These are phyloP conservation scores for Tubosaeta sp. DNA, from an alignment of 768 basidiomycete species.

Conservation along the genomic window DNA sequence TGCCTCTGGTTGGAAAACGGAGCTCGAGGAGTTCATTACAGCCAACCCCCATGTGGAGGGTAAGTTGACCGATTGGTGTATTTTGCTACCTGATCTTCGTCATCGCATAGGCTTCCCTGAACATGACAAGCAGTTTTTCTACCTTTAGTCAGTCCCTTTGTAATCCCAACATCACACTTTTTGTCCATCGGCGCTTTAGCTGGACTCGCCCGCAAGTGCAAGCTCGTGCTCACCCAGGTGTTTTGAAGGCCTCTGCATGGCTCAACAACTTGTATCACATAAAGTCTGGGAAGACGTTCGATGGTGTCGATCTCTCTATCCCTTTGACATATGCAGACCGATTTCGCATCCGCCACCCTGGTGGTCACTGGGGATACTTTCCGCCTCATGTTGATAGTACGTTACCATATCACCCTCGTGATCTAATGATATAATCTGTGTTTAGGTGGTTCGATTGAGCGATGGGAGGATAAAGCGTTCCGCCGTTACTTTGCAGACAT, in stretches of 20 bases:
- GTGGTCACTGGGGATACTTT: constrained; percentile 49
- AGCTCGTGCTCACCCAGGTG: constrained; percentile 64
- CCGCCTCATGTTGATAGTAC: constrained; percentile 52
- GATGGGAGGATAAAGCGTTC: constrained; percentile 64
- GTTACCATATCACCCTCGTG: constrained; percentile 20
- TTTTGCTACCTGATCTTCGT: background rate
- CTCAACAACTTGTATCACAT: constrained; percentile 61
- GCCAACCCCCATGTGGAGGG: constrained; percentile 56
- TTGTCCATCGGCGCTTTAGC: constrained; percentile 20
- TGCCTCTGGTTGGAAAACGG: constrained; percentile 55
- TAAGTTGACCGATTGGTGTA: constrained; percentile 12
- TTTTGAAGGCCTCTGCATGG: constrained; percentile 53
- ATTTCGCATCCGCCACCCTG: constrained; percentile 70
- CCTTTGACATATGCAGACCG: constrained; percentile 71
- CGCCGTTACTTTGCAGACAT: constrained; percentile 60
- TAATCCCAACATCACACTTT: background rate
- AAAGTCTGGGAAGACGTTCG: constrained; percentile 33
- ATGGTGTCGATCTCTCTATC: constrained; percentile 56
- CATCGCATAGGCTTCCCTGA: constrained; percentile 44
- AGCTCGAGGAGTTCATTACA: constrained; percentile 52
- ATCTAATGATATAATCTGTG: background rate
- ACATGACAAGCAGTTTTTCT: constrained; percentile 65
- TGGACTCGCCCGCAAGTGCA: constrained; percentile 57
- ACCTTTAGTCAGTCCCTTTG: constrained; percentile 53
- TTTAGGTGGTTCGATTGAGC: constrained; percentile 71